A percentile compares a stretch with the other conserved stretches of the same genome.
Evolutionary conservation across 1,139 yeast genomes (phyloP).

Genomic region (Taphrina wiesneri): DNA sequence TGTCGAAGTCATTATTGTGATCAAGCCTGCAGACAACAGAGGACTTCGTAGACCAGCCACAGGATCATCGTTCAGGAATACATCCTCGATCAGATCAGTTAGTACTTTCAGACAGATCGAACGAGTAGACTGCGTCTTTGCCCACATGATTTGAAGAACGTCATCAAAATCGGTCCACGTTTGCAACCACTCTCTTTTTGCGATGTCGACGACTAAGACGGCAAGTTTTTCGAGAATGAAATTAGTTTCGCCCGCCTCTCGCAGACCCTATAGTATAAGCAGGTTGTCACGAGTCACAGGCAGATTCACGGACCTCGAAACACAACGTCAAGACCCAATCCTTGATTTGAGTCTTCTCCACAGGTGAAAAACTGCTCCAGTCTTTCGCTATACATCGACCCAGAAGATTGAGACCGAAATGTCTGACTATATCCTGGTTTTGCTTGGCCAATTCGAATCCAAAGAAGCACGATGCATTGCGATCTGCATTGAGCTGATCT

Average conservation of each 20-base stretch:
- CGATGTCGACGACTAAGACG: conserved; percentile 84
- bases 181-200: conserved; percentile 81
- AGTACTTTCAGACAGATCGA: conserved; percentile 76
- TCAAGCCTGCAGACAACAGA: conserved; percentile 60
- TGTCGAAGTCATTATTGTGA: conserved; percentile 58
- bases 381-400: conserved; percentile 66
- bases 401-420: conserved; percentile 80
- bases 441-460: conserved; percentile 49
- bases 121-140: conserved; percentile 51
- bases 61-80: conserved; percentile 89
- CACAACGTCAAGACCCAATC: conserved; percentile 83
- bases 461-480: conserved; percentile 32
- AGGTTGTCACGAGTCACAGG: neutral
- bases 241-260: conserved; percentile 23
- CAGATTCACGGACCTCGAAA: conserved; percentile 51
- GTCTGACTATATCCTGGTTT: conserved; percentile 61
- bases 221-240: conserved; percentile 80
- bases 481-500: conserved; percentile 24
- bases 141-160: conserved; percentile 75
- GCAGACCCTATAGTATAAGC: neutral
- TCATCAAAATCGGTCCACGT: conserved; percentile 94
- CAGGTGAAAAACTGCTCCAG: conserved; percentile 60
- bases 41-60: conserved; percentile 78
- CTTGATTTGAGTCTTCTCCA: conserved; percentile 68
- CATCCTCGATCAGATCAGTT: conserved; percentile 87